Evolutionary conservation across 345 rosid species (phyloP).

Genomic region (Eucalyptus cloeziana): DNA sequence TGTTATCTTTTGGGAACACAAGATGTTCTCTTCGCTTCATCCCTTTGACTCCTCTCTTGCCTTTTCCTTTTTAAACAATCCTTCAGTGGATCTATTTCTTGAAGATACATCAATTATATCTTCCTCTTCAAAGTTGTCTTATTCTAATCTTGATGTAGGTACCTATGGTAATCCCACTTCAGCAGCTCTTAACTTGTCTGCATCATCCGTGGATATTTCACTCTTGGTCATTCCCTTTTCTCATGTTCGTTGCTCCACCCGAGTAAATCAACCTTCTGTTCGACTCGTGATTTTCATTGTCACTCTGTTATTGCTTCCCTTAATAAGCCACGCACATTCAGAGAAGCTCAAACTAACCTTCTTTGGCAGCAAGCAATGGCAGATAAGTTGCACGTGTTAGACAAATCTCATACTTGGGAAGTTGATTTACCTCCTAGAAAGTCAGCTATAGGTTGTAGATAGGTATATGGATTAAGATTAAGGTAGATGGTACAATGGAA

Average conservation of each 20-base stretch:
- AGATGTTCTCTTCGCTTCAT: neutral
- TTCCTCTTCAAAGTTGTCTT: neutral
- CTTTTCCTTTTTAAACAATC: neutral
- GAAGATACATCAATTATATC: neutral
- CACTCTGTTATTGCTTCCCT: neutral
- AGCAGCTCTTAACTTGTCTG: neutral
- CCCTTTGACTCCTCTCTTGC: neutral
- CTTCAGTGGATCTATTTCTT: neutral
- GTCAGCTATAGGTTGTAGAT: neutral
- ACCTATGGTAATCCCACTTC: neutral
- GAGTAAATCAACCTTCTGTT: neutral
- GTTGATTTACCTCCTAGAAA: neutral
- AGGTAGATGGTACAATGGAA: neutral
- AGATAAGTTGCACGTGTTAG: neutral
- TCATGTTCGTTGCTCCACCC: neutral
- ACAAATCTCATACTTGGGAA: neutral
- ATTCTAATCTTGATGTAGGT: neutral
- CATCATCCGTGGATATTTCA: fast-evolving
- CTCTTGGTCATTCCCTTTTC: neutral
- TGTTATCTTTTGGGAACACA: neutral
- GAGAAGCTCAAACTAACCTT: neutral
- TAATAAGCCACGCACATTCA: neutral
- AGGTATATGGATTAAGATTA: neutral
- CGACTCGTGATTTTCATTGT: neutral
- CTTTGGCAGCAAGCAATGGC: neutral